phyloP scores from a whole-genome alignment of 78 protist genomes.

The Goniomonas avonlea region DNA sequence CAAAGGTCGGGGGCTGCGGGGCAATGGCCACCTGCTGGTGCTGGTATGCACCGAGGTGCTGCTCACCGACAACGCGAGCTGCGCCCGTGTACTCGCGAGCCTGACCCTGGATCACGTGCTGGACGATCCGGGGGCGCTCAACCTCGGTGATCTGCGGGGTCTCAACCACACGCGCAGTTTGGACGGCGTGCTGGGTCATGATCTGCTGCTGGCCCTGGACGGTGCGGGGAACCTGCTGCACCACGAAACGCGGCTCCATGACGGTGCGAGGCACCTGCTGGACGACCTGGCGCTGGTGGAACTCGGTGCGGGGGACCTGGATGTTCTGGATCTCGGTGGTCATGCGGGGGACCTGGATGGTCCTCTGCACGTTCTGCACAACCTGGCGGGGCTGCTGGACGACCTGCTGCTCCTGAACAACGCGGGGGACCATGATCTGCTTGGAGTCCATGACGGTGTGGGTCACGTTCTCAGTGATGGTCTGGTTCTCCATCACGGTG shows the following conservation, averaged over 20 bases:
- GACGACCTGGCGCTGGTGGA: background rate
- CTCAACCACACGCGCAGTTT: too few species aligned
- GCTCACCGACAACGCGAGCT: too few species aligned
- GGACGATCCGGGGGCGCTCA: too few species aligned
- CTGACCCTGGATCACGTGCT: too few species aligned
- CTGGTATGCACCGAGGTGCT: too few species aligned
- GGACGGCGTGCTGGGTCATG: too few species aligned
- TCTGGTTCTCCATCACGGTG: background rate
- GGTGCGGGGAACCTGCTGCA: background rate
- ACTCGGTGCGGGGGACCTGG: background rate
- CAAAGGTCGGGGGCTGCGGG: too few species aligned
- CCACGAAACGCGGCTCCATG: background rate
- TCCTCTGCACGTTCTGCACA: too few species aligned
- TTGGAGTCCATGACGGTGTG: background rate
- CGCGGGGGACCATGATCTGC: background rate
- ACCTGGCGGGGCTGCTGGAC: slow-evolving; percentile 5
- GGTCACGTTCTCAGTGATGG: background rate
- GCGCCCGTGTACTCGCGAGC: too few species aligned
- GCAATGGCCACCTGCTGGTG: too few species aligned
- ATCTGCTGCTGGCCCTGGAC: background rate
- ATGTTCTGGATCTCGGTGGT: background rate
- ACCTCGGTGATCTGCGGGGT: too few species aligned
- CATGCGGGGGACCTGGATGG: background rate
- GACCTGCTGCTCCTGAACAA: background rate
- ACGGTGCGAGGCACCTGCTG: background rate